phyloP scores from a whole-genome alignment of 805 yeast genomes.

The Candida odintsovae region DNA sequence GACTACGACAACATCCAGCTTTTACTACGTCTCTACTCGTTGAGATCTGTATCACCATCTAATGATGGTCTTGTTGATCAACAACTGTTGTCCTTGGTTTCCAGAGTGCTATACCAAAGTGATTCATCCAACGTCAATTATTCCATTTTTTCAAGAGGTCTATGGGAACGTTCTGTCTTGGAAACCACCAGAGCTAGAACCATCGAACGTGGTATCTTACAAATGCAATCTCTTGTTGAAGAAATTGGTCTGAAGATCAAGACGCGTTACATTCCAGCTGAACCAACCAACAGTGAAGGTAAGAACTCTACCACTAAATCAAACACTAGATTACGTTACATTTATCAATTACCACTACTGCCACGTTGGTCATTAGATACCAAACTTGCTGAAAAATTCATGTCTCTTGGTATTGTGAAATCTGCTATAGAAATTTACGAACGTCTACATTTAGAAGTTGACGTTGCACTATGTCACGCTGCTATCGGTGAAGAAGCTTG shows the following conservation, averaged over 20 bases:
- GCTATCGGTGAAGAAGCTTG: constrained; percentile 68
- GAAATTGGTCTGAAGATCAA: constrained; percentile 70
- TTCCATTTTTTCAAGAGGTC: constrained; percentile 70
- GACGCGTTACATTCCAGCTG: constrained; percentile 47
- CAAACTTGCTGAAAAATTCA: constrained; percentile 75
- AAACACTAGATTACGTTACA: constrained; percentile 55
- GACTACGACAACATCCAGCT: constrained; percentile 72
- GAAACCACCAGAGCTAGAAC: constrained; percentile 81
- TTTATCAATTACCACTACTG: constrained; percentile 69
- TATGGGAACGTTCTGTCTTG: constrained; percentile 85
- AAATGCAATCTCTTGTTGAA: constrained; percentile 87
- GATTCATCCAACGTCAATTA: constrained; percentile 50
- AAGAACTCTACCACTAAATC: constrained; percentile 14
- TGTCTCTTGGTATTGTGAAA: constrained; percentile 77
- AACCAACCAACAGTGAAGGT: constrained; percentile 13
- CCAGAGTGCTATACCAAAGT: constrained; percentile 56
- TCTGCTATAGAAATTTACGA: constrained; percentile 89
- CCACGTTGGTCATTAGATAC: constrained; percentile 86
- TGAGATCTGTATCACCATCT: constrained; percentile 66
- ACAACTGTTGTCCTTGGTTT: constrained; percentile 72
- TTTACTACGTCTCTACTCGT: constrained; percentile 56
- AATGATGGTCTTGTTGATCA: constrained; percentile 70
- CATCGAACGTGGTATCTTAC: constrained; percentile 89
- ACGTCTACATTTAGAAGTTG: constrained; percentile 67
- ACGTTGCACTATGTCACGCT: constrained; percentile 87